These are phyloP conservation scores for Aspergillus glaucus DNA, from an alignment of 2,329 filamentous ascomycete species.

Conservation along the genomic window DNA sequence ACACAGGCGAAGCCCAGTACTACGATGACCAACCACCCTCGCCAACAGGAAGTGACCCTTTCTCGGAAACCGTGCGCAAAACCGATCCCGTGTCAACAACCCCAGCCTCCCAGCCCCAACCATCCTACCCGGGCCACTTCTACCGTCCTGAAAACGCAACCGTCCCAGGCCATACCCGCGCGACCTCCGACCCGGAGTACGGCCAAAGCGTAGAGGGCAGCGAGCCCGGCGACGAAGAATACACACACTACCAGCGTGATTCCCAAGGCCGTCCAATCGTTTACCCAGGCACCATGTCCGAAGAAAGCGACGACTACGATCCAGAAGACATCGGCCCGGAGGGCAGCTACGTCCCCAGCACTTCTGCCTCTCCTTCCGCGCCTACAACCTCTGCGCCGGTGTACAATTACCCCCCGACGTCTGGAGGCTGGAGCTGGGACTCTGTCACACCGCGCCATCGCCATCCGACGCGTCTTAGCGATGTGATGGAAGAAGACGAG, in stretches of 20 bases:
- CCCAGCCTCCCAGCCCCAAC: slow-evolving; percentile 26
- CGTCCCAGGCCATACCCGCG: slow-evolving; percentile 19
- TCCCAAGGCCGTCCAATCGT: slow-evolving; percentile 55
- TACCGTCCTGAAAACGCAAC: slow-evolving; percentile 33
- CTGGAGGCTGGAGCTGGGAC: slow-evolving; percentile 67
- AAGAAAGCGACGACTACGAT: slow-evolving; percentile 51
- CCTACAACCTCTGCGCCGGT: slow-evolving; percentile 18
- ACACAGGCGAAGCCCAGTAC: slow-evolving; percentile 39
- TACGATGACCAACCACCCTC: slow-evolving; percentile 46
- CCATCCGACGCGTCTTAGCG: slow-evolving; percentile 80
- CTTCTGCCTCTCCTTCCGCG: slow-evolving; percentile 19
- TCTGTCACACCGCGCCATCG: slow-evolving; percentile 66
- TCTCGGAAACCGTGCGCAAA: slow-evolving; percentile 43
- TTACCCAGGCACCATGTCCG: slow-evolving; percentile 44
- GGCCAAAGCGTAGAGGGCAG: slow-evolving; percentile 48
- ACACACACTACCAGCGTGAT: slow-evolving; percentile 59
- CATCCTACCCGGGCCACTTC: slow-evolving; percentile 27
- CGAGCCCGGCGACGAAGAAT: slow-evolving; percentile 65
- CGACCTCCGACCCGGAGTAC: slow-evolving; percentile 43
- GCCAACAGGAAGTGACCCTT: slow-evolving; percentile 57
- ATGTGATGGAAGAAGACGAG: slow-evolving; percentile 83
- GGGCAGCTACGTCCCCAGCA: slow-evolving; percentile 19
- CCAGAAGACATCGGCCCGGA: slow-evolving; percentile 46
- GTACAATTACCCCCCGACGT: slow-evolving; percentile 28
- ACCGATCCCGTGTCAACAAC: slow-evolving; percentile 22